Percentiles rank a stretch among this genome's conserved stretches.
These are phyloP conservation scores for Debaryomyces sp. DNA, from an alignment of 1,139 yeast species.

Conservation along the genomic window DNA sequence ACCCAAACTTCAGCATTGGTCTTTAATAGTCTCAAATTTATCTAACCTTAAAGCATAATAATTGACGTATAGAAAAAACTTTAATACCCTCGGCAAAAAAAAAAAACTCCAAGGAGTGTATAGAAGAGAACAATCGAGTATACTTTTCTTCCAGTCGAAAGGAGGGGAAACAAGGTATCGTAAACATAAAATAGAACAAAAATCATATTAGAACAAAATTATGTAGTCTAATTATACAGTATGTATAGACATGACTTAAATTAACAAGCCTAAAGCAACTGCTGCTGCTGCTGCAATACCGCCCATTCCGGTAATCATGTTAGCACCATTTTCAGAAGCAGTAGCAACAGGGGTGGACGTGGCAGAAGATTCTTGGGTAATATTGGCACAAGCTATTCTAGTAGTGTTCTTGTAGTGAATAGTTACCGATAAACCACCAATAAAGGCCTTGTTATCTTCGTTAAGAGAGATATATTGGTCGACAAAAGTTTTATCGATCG, in stretches of 20 bases:
- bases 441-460: constrained; percentile 33
- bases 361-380: constrained; percentile 22
- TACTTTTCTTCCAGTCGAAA: background rate
- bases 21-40: background rate
- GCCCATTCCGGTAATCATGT: constrained; percentile 13
- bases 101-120: background rate
- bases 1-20: background rate
- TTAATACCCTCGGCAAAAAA: background rate
- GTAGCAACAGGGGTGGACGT: constrained; percentile 9
- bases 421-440: constrained; percentile 43
- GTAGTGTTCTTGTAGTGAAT: constrained; percentile 36
- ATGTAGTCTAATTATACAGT: background rate
- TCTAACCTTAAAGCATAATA: background rate
- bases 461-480: constrained; percentile 45
- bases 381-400: constrained; percentile 46
- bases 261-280: constrained; percentile 10
- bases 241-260: background rate
- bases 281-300: constrained; percentile 20
- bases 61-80: background rate
- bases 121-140: background rate
- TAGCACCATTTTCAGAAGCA: constrained; percentile 13
- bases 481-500: constrained; percentile 27
- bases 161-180: background rate
- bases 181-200: background rate
- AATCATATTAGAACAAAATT: background rate